Evolutionary conservation across 306 rosid genomes (phyloP), one percentile per base, ranked within the genome.

Genomic region (Hippophae gyantsensis): DNA sequence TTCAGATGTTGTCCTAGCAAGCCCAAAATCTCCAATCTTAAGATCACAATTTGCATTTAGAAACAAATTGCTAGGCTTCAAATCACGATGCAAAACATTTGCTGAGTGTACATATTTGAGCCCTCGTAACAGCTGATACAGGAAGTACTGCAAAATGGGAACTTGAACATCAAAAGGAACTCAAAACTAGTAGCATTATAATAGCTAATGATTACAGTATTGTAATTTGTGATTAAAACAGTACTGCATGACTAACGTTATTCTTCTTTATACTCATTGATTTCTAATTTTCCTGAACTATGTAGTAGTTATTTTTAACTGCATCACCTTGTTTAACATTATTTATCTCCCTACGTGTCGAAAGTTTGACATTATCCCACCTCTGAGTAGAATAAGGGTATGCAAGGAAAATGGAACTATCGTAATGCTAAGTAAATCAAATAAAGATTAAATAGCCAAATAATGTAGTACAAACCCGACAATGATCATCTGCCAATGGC

Each of bases 1-100:
- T 72, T 92, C 98, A 8, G 96, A 92, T 54, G 98, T 92, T 73
- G 98, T 92, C 83, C 98, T 81, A 63, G 96, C 98, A 54, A 92
- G 98, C 64, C 98, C 98, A 26, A 92, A 92, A 76, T 92, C 98
- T 54, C 83, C 96, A 69, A 92, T 88, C 85, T 92, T 92, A 38
- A 92, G 96, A 81, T 92, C 98, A 72, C 96, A 92, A 74, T 92
- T 92, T 55, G 98, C 80, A 75, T 92, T 85, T 76, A 92, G 76
- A 43, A 92, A 73, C 81, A 92, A 73, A 74, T 92, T 92, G 79
- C 95, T 92, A 53, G 98, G 98, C 83, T 92, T 92, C 60, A 92
- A 80, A 67, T 92, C 98, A 10, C 98, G 98, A 68, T 92, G 98
- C 76, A 92, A 74, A 66, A 92, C 96, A 76, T 77, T 77, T 54